A percentile compares a stretch with the other conserved stretches of the same genome.
Conservation (phyloP, 306 rosid species). For the Gynostemma pentaphyllum region DNA sequence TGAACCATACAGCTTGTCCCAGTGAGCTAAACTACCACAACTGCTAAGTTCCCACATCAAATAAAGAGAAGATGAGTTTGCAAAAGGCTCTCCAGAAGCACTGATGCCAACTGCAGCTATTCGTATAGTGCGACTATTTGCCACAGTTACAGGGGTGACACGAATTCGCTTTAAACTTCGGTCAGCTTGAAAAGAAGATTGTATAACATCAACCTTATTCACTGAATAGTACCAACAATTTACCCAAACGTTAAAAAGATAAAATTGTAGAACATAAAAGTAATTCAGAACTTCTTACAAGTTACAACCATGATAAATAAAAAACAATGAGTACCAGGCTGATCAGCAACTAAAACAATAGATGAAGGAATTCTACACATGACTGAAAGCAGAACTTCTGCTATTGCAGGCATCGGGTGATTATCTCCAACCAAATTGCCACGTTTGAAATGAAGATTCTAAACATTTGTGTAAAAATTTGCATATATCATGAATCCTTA, state of each 20-base stretch:
- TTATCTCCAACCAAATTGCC: conserved; percentile 88
- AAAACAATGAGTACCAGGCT: conserved; percentile 42
- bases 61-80: conserved; percentile 78
- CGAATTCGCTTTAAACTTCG: conserved; percentile 39
- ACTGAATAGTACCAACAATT: conserved; percentile 34
- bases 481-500: conserved; percentile 1
- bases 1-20: conserved; percentile 45
- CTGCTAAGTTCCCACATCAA: conserved; percentile 74
- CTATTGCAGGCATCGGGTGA: conserved; percentile 70
- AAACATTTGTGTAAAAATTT: conserved; percentile 29
- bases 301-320: not conserved
- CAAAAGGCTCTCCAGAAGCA: conserved; percentile 62
- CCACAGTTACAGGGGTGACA: conserved; percentile 57
- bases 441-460: conserved; percentile 61
- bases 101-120: conserved; percentile 68
- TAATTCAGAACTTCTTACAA: not conserved
- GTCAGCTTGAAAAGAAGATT: conserved; percentile 56
- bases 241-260: conserved; percentile 8
- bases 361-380: conserved; percentile 59
- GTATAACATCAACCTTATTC: conserved; percentile 41
- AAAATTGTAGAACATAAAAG: not conserved
- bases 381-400: conserved; percentile 39
- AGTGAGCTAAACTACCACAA: conserved; percentile 65
- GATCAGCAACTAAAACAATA: conserved; percentile 68
- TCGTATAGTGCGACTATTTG: conserved; percentile 72